Percentiles rank a stretch among this genome's conserved stretches.
These are phyloP conservation scores for Hygrophorus pudorinus DNA, from an alignment of 768 basidiomycete species.

Conservation along the genomic window DNA sequence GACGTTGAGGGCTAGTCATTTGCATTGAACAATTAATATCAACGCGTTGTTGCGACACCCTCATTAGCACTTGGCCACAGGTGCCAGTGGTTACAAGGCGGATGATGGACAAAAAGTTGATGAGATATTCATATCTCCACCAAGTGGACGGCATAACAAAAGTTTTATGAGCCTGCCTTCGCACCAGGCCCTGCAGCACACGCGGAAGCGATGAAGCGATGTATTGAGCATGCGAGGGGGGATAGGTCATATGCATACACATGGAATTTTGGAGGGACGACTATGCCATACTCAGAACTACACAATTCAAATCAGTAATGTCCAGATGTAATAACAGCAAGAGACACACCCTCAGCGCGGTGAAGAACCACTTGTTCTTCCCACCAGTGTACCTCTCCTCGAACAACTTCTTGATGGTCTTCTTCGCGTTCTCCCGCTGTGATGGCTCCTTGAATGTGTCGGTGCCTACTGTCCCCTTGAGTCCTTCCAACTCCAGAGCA, in stretches of 20 bases:
- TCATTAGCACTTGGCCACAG: background rate
- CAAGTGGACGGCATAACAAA: too few species aligned
- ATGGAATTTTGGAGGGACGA: background rate
- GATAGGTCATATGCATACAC: background rate
- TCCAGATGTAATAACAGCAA: background rate
- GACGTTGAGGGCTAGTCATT: constrained; percentile 25
- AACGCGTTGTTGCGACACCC: too few species aligned
- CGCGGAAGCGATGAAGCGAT: too few species aligned
- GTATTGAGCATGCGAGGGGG: too few species aligned
- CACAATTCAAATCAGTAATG: background rate
- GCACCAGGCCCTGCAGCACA: too few species aligned
- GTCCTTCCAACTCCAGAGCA: constrained; percentile 87
- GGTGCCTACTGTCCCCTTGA: constrained; percentile 75
- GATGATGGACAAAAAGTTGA: too few species aligned
- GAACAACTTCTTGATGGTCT: constrained; percentile 90
- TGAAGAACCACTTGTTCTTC: constrained; percentile 99
- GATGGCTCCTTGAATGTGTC: constrained; percentile 98
- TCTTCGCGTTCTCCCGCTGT: constrained; percentile 91
- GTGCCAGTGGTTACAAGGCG: too few species aligned
- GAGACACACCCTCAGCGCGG: constrained; percentile 59
- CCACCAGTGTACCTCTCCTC: constrained; percentile 92
- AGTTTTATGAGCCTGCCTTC: too few species aligned
- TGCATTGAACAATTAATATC: constrained; percentile 22
- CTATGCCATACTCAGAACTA: constrained; percentile 25
- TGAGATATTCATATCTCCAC: too few species aligned